These are phyloP conservation scores for Boletales sp. DNA, from an alignment of 768 basidiomycete species.

Conservation along the genomic window DNA sequence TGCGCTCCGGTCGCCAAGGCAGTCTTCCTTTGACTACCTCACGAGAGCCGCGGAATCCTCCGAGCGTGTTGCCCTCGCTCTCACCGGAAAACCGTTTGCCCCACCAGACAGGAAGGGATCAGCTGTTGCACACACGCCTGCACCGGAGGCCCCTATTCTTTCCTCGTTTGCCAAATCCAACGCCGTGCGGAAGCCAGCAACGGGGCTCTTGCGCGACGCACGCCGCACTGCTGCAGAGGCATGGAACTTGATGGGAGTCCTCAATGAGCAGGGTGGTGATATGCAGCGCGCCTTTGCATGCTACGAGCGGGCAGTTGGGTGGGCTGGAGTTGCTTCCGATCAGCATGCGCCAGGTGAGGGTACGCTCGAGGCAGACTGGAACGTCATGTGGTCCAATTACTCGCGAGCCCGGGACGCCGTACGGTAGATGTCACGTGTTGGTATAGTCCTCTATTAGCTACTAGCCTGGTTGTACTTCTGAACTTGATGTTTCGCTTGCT, in stretches of 20 bases:
- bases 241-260: conserved; percentile 69
- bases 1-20: conserved; percentile 40
- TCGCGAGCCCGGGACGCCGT: conserved; percentile 40
- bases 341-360: conserved; percentile 46
- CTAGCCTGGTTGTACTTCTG: neutral
- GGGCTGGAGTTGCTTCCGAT: conserved; percentile 52
- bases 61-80: conserved; percentile 55
- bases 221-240: conserved; percentile 69
- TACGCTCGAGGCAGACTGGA: conserved; percentile 59
- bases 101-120: conserved; percentile 35
- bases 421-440: conserved; percentile 20
- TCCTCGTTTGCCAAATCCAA: conserved; percentile 43
- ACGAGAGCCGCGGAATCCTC: conserved; percentile 63
- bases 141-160: conserved; percentile 39
- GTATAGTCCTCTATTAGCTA: neutral
- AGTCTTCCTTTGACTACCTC: conserved; percentile 53
- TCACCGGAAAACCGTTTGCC: conserved; percentile 41
- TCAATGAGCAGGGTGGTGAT: conserved; percentile 45
- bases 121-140: conserved; percentile 34
- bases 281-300: conserved; percentile 48
- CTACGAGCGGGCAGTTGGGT: conserved; percentile 66
- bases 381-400: conserved; percentile 57
- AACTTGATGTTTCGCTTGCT: conserved; percentile 11
- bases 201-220: conserved; percentile 60
- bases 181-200: conserved; percentile 53